Base-by-base conservation (phyloP, 345 rosid species). In the Mercurialis annua region DNA sequence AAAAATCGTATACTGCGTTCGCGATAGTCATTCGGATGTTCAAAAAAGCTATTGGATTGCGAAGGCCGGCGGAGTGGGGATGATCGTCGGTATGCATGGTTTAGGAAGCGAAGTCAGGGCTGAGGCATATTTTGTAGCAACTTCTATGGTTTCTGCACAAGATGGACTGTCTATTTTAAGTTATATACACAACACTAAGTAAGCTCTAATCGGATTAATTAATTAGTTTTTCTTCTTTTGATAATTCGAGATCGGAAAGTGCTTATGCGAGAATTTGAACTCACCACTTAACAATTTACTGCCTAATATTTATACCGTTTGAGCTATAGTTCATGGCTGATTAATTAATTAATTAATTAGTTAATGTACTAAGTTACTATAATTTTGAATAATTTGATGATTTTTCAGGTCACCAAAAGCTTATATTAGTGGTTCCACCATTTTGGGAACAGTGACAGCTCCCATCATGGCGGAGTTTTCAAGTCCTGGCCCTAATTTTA, bases 381-480 rank as follows among this genome's bases (percentile, higher is more conserved):
- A 9, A 3, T 3, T 34, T 34, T 34, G 40, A 4, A 34, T 3
- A 3, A 4, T 34, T 34, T 34, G 4, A 34, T 34, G 40, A 4
- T 34, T 9, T 34, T 34, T 34, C 68, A 74, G 69, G 48, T 55
- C 42, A 15, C 71, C 76, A 0, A 40, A 16, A 59, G 76, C 76
- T 18, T 72, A 65, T 47, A 72, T 72, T 29, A 65, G 67, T 20
- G 71, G 66, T 6, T 36, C 34, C 2, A 72, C 71, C 21, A 27
- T 52, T 40, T 17, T 73, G 3, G 68, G 72, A 26, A 20, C 10
- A 4, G 30, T 21, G 24, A 65, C 65, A 6, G 76, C 76, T 10
- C 76, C 76, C 2, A 49, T 66, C 34, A 59, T 72, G 76, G 70
- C 66, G 17, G 1, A 15, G 5, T 73, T 73, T 31, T 66, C 77